phyloP scores from a whole-genome alignment of 371 early-diverging fungal species.

The Gilbertella persicaria region DNA sequence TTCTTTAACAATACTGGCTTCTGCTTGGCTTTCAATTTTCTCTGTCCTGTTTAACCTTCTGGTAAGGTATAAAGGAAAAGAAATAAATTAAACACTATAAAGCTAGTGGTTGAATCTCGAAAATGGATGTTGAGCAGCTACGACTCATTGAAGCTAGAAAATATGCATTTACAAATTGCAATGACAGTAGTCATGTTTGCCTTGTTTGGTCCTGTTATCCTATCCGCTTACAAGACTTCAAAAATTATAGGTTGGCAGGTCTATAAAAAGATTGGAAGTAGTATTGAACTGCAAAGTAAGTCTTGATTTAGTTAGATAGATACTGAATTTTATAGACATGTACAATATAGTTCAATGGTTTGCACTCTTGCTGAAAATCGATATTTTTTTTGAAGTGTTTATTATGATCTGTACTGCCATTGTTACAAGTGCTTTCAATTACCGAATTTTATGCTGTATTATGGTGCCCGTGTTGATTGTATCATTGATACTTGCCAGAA shows the following conservation, averaged over 20 bases:
- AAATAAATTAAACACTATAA: neutral
- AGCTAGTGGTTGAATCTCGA: conserved; percentile 6
- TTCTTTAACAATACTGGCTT: conserved; percentile 18
- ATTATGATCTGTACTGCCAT: neutral
- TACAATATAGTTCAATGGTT: neutral
- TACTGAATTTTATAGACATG: neutral
- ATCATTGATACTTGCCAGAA: neutral
- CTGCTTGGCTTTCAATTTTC: conserved; percentile 16
- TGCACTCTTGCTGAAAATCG: neutral
- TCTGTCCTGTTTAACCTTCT: conserved; percentile 14
- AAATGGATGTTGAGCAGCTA: neutral
- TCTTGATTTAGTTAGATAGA: too few species aligned
- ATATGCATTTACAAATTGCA: conserved; percentile 11
- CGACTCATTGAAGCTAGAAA: conserved; percentile 7
- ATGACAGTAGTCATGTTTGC: conserved; percentile 1
- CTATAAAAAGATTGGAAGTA: conserved; percentile 20
- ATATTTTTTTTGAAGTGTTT: neutral
- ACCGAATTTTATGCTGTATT: neutral
- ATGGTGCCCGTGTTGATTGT: neutral
- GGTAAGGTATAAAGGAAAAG: neutral
- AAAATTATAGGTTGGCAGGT: conserved; percentile 21
- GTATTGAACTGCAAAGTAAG: conserved; percentile 13
- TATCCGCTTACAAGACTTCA: conserved; percentile 13
- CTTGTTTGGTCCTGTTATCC: conserved; percentile 9
- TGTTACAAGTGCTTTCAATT: neutral